Evolutionary conservation across 495 filamentous ascomycete species (phyloP).

Genomic region (Echria macrotheca): DNA sequence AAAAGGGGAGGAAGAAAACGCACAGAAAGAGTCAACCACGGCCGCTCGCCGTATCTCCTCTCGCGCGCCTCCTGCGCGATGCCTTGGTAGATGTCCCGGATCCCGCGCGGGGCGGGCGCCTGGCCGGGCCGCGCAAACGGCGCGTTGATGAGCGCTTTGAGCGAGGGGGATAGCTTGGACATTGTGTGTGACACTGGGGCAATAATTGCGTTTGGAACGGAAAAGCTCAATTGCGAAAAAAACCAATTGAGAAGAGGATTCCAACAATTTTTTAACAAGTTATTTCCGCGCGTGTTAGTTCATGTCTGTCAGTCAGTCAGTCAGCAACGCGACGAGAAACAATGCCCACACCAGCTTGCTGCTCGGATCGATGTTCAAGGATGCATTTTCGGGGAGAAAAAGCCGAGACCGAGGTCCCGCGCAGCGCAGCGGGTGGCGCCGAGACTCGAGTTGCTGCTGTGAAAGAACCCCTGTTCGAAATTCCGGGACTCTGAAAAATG

Average conservation of each 20-base stretch:
- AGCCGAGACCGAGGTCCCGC: no score
- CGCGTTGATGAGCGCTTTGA: conserved; percentile 69
- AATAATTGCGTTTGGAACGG: not conserved
- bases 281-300: no score
- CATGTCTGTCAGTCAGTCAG: no score
- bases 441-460: no score
- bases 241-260: not conserved
- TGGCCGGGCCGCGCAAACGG: conserved; percentile 61
- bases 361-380: no score
- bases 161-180: conserved; percentile 60
- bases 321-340: not conserved
- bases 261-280: no score
- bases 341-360: not conserved
- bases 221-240: not conserved
- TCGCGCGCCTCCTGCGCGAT: conserved; percentile 51
- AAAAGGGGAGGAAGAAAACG: conserved; percentile 14
- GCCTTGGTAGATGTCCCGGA: conserved; percentile 53
- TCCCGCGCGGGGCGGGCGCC: conserved; percentile 55
- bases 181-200: conserved; percentile 36
- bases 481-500: no score
- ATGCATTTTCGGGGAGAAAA: no score
- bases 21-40: conserved; percentile 64
- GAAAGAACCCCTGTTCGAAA: no score
- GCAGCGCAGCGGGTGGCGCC: no score
- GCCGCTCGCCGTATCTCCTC: conserved; percentile 50